Evolutionary conservation across 1,284 basidiomycete genomes (phyloP), one percentile per base, ranked within the genome.

Genomic region (Exobasidium rhododendri): DNA sequence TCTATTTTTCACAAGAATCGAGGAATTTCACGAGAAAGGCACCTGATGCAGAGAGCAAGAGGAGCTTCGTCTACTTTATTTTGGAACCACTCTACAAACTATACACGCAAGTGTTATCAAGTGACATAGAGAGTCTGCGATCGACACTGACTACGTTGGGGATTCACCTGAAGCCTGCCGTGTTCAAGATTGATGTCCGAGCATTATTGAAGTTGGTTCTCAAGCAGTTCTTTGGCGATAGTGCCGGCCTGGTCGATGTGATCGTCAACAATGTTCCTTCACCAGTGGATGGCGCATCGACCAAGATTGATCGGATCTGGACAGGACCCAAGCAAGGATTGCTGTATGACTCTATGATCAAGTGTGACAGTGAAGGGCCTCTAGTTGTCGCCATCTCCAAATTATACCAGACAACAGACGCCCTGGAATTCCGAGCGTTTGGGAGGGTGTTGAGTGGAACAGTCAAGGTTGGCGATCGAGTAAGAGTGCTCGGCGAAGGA

Each of bases 101-200:
- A 35, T 98, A 99, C 82, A 92, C 89, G 64, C 84, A 85, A 79
- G 96, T 97, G 1, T 82, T 99, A 56, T 94, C 92, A 70, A 90
- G 93, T 78, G 92, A 97, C 71, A 89, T 89, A 0, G 90, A 90
- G 10, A 84, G 85, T 43, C 85, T 99, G 52, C 89, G 88, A 77
- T 84, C 84, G 58, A 97, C 94, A 1, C 83, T 99, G n/a, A 83
- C 83, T 5, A 83, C 84, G 14, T 84, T 99, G 40, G 87, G 88
- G 3, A 98, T 99, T 74, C 85, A 86, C 53, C 83, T 99, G 69
- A 96, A 94, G 81, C 90, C 92, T 0, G 85, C 93, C 44, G 91
- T 91, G 85, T 98, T 89, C 85, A 97, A 97, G 84, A 94, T 97
- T 88, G 96, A 98, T 79, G 93, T 94, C 6, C 84, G 94, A 58